Conservation (phyloP, 2,329 filamentous ascomycete species). For the Cladosporium colombiae region DNA sequence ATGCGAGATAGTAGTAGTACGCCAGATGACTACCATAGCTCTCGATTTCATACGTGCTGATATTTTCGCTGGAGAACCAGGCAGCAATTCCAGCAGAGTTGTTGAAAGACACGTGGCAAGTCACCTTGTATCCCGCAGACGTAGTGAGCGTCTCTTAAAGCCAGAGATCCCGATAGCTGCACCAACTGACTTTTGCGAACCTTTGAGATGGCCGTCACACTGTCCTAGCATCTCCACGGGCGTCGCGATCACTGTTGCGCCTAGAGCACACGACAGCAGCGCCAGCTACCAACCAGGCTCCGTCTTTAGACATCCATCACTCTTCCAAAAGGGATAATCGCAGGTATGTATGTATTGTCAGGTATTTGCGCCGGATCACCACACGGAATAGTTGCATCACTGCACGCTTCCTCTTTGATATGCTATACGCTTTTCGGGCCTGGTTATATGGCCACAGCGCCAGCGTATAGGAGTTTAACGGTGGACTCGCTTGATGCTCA, state of each 20-base stretch:
- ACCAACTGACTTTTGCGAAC: not conserved
- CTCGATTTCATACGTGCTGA: not conserved
- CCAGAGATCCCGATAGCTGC: not conserved
- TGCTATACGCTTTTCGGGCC: not conserved
- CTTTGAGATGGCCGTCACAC: not conserved
- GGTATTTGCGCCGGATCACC: not conserved
- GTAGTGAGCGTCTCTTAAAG: not conserved
- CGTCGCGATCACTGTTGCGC: not conserved
- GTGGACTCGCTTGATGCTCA: not conserved
- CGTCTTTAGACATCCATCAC: not conserved
- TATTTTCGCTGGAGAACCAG: not conserved
- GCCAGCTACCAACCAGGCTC: not conserved
- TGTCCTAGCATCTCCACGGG: not conserved
- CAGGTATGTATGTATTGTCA: not conserved
- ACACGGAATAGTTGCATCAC: not conserved
- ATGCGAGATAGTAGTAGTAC: not conserved
- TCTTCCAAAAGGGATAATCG: not conserved
- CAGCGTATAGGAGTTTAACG: not conserved
- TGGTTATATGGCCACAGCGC: not conserved
- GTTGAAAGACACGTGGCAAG: not conserved
- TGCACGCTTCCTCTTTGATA: not conserved
- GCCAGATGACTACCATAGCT: not conserved
- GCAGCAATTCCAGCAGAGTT: not conserved
- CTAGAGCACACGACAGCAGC: not conserved
- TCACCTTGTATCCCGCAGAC: not conserved